These are phyloP conservation scores for Aspergillus sclerotioniger DNA, from an alignment of 495 filamentous ascomycete species.

Conservation along the genomic window DNA sequence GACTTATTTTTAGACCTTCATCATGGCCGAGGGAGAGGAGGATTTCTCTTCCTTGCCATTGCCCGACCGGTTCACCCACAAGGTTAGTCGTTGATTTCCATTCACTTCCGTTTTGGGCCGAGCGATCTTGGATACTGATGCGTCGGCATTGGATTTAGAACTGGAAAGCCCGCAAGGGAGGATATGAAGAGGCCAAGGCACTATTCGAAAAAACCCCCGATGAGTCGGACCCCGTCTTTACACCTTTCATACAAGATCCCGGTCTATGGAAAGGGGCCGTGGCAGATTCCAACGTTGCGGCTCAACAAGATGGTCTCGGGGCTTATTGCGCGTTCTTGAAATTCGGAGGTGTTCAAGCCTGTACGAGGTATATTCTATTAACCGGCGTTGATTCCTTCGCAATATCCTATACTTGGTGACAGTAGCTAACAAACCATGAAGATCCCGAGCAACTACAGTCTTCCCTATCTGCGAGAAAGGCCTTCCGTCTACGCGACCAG, in stretches of 20 bases:
- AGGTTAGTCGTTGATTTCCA: slow-evolving; percentile 50
- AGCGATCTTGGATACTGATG: slow-evolving; percentile 21
- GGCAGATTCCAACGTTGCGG: slow-evolving; percentile 94
- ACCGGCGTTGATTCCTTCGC: slow-evolving; percentile 1
- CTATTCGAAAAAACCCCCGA: slow-evolving; percentile 82
- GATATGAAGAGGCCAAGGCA: slow-evolving; percentile 89
- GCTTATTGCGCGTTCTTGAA: slow-evolving; percentile 88
- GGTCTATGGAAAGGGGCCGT: slow-evolving; percentile 89
- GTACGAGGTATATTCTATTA: slow-evolving; percentile 56
- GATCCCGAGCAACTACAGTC: slow-evolving; percentile 73
- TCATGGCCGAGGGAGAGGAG: slow-evolving; percentile 63
- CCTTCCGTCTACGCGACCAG: slow-evolving; percentile 78
- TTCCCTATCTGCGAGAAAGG: slow-evolving; percentile 87
- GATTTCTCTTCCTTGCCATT: slow-evolving; percentile 82
- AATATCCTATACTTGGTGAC: not conserved
- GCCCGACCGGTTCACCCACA: slow-evolving; percentile 81
- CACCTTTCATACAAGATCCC: slow-evolving; percentile 81
- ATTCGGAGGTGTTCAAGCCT: slow-evolving; percentile 75
- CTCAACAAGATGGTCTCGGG: slow-evolving; percentile 87
- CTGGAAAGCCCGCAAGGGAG: slow-evolving; percentile 96
- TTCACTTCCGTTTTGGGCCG: not conserved
- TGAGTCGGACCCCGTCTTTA: slow-evolving; percentile 82
- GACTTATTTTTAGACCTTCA: slow-evolving; percentile 13
- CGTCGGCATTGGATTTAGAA: slow-evolving; percentile 47
- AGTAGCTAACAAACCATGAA: slow-evolving; percentile 28